Evolutionary conservation across 148 eudicot genomes (phyloP), one percentile per base, ranked within the genome.

Genomic region (Dysphania ambrosioides): DNA sequence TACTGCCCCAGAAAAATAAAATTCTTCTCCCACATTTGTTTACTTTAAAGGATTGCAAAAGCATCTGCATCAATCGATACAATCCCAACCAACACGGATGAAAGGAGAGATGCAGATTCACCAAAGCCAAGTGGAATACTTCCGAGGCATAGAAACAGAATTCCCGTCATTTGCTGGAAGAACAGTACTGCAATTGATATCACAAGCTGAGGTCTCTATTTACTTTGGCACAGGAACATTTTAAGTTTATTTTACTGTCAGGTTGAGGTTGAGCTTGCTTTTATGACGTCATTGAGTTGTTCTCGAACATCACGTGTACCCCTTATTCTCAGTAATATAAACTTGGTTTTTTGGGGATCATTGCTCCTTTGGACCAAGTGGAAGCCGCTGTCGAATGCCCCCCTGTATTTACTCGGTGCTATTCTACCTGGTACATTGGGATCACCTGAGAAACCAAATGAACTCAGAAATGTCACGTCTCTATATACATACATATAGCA

Each of bases 81-180:
- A 21, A 73, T 63, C 26, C 86, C 85, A 0, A 75, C 70, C 9
- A 70, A 78, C 26, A 82, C 84, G 0, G 85, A 65, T 7, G 90
- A 81, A 9, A 81, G 36, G 6, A 87, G 80, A 1, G 90, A 77
- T 1, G 83, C 85, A 6, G 79, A 78, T 55, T 80, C 90, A 27
- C 84, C 81, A 8, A 85, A 77, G 7, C 88, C 88, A n/a, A 83
- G 7, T 79, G 76, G 40, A 86, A 86, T 51, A 86, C 60, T 2
- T 83, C 72, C 0, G 86, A 81, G 16, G 88, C 88, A 31, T 81
- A 86, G 74, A 86, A 76, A 0, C 78, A 77, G 2, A 83, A 85
- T 83, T 8, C 88, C 88, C 0, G 84, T 76, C 60, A 83, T 51
- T 6, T 80, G 79, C 59, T 85, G 88, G 47, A 85, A 85, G 61